These are phyloP conservation scores for Xylariaceae sp. DNA, from an alignment of 2,329 filamentous ascomycete genomes.

Conservation along the genomic window DNA sequence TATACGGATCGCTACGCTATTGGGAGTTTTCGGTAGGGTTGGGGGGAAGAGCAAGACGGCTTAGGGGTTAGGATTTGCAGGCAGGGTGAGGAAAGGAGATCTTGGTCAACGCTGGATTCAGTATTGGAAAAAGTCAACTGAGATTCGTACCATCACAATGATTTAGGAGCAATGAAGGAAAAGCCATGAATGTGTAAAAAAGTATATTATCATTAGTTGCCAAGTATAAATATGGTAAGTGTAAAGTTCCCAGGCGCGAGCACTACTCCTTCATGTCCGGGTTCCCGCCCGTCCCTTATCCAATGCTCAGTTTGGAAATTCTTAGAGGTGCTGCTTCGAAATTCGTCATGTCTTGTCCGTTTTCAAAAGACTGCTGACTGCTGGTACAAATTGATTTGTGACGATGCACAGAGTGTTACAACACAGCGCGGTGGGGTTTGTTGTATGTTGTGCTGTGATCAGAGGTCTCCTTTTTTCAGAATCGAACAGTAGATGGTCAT, in stretches of 20 bases:
- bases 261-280: slow-evolving; percentile 12
- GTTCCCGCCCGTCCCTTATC: too few species aligned
- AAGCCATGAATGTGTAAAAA: neutral
- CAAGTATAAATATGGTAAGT: slow-evolving; percentile 6
- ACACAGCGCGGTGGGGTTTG: too few species aligned
- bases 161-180: too few species aligned
- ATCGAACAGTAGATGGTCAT: slow-evolving; percentile 3
- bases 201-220: slow-evolving; percentile 26
- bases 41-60: slow-evolving; percentile 1
- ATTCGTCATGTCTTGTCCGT: slow-evolving; percentile 1
- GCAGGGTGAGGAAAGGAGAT: too few species aligned
- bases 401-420: too few species aligned
- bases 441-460: too few species aligned
- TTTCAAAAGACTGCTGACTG: too few species aligned
- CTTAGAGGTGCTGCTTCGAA: slow-evolving; percentile 3
- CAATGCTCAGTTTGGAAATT: too few species aligned
- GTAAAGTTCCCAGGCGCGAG: slow-evolving; percentile 9
- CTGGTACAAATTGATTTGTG: too few species aligned
- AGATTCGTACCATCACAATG: too few species aligned
- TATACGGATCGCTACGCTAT: slow-evolving; percentile 24
- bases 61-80: neutral
- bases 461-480: neutral
- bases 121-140: too few species aligned
- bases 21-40: slow-evolving; percentile 25
- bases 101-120: too few species aligned